Conservation (phyloP, 1,139 yeast genomes). For the Arxiozyma heterogenica region DNA sequence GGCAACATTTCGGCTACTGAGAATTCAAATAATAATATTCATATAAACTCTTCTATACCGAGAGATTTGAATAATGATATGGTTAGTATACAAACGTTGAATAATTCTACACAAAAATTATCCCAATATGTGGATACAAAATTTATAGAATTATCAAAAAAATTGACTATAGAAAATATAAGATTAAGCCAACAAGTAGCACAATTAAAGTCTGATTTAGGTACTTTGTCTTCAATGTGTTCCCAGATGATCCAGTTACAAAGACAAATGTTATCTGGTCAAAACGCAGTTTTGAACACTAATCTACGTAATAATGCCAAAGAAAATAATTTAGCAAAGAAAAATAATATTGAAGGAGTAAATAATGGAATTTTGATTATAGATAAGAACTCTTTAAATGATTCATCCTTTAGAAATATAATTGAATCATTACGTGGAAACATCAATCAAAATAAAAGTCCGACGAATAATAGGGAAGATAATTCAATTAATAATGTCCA, state of each 20-base stretch:
- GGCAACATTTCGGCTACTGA: background rate
- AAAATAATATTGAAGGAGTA: background rate
- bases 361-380: background rate
- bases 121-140: conserved; percentile 16
- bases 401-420: conserved; percentile 1
- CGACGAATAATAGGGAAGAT: background rate
- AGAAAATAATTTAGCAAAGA: background rate
- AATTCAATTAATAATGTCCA: background rate
- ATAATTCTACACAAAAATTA: background rate
- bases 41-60: background rate
- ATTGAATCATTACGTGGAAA: background rate
- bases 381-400: background rate
- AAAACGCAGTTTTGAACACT: background rate
- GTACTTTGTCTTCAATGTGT: conserved; percentile 20
- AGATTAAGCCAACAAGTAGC: conserved; percentile 26
- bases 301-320: background rate
- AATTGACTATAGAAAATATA: conserved; percentile 26
- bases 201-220: conserved; percentile 22
- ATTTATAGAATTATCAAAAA: conserved; percentile 22
- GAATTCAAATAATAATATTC: background rate
- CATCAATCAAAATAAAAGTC: background rate
- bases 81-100: background rate
- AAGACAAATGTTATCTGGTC: conserved; percentile 15
- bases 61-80: background rate
- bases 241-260: conserved; percentile 25